These are phyloP conservation scores for Candida suzukii DNA, from an alignment of 805 yeast genomes.

Conservation along the genomic window DNA sequence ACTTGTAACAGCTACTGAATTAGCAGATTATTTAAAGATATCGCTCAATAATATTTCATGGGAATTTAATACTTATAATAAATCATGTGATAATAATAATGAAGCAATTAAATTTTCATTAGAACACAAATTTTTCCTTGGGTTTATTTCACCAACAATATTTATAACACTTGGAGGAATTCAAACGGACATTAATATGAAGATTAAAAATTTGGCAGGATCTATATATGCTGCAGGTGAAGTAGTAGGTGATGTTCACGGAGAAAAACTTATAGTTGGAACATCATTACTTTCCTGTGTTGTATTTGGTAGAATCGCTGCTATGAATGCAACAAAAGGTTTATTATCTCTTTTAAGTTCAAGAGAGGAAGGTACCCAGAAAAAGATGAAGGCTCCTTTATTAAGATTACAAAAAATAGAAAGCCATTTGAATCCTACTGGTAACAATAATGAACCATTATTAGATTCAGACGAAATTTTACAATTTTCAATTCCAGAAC, in stretches of 20 bases:
- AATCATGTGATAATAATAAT: neutral
- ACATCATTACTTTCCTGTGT: conserved; percentile 53
- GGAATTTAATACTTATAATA: neutral
- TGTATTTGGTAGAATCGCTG: conserved; percentile 51
- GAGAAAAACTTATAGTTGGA: conserved; percentile 55
- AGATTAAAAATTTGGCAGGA: conserved; percentile 19
- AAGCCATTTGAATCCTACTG: conserved; percentile 4
- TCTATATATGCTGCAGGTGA: conserved; percentile 62
- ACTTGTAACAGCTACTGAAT: neutral
- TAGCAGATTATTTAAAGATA: neutral
- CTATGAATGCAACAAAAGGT: conserved; percentile 27
- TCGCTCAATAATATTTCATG: neutral
- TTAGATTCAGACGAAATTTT: conserved; percentile 12
- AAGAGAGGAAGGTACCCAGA: neutral
- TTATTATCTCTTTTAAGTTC: conserved; percentile 13
- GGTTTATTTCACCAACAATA: conserved; percentile 7
- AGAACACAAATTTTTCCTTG: neutral
- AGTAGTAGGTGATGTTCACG: conserved; percentile 64
- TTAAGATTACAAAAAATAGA: conserved; percentile 5
- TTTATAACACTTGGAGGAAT: conserved; percentile 50
- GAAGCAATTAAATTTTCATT: neutral
- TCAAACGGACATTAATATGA: conserved; percentile 34
- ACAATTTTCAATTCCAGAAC: conserved; percentile 34
- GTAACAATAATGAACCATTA: conserved; percentile 2
- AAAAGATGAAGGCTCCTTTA: neutral